A percentile compares a stretch with the other conserved stretches of the same genome.
These are phyloP conservation scores for Knoxia roxburghii DNA, from an alignment of 257 asterid species.

Conservation along the genomic window DNA sequence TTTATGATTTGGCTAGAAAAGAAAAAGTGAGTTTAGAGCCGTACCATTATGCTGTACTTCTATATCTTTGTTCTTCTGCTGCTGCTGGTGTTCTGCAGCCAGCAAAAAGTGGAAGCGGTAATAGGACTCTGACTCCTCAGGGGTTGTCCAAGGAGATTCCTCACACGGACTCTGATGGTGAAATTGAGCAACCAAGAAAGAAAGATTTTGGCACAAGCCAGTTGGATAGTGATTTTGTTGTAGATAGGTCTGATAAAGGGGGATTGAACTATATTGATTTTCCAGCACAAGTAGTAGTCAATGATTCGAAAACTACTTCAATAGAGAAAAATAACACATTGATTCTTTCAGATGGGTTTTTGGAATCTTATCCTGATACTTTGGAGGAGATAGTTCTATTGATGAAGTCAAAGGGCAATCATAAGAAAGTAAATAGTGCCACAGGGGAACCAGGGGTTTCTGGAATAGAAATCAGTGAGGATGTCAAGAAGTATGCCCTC, in stretches of 20 bases:
- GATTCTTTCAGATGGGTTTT: slow-evolving; percentile 16
- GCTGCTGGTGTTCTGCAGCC: slow-evolving; percentile 79
- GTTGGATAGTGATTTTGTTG: slow-evolving; percentile 2
- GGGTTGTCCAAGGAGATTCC: slow-evolving; percentile 27
- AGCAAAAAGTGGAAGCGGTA: slow-evolving; percentile 64
- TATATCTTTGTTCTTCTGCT: slow-evolving; percentile 87
- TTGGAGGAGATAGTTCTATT: slow-evolving; percentile 49
- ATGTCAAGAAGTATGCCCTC: slow-evolving; percentile 50
- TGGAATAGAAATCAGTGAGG: slow-evolving; percentile 52
- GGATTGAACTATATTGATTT: slow-evolving; percentile 17
- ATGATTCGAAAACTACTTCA: slow-evolving; percentile 11
- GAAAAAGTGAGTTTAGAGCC: slow-evolving; percentile 50
- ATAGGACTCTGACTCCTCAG: slow-evolving; percentile 38
- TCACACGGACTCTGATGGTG: slow-evolving; percentile 22
- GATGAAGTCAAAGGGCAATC: slow-evolving; percentile 30
- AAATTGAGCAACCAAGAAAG: slow-evolving; percentile 22
- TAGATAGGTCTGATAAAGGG: slow-evolving; percentile 4
- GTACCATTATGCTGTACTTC: slow-evolving; percentile 73
- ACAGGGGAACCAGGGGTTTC: slow-evolving; percentile 14
- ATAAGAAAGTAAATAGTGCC: slow-evolving; percentile 14
- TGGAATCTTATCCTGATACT: slow-evolving; percentile 24
- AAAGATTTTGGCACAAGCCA: slow-evolving; percentile 13
- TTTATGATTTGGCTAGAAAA: slow-evolving; percentile 54
- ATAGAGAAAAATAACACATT: slow-evolving; percentile 11
- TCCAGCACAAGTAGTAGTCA: slow-evolving; percentile 9